Percentiles rank a stretch among this genome's conserved stretches.
These are phyloP conservation scores for Darksidea phi DNA, from an alignment of 495 filamentous ascomycete genomes.

Conservation along the genomic window DNA sequence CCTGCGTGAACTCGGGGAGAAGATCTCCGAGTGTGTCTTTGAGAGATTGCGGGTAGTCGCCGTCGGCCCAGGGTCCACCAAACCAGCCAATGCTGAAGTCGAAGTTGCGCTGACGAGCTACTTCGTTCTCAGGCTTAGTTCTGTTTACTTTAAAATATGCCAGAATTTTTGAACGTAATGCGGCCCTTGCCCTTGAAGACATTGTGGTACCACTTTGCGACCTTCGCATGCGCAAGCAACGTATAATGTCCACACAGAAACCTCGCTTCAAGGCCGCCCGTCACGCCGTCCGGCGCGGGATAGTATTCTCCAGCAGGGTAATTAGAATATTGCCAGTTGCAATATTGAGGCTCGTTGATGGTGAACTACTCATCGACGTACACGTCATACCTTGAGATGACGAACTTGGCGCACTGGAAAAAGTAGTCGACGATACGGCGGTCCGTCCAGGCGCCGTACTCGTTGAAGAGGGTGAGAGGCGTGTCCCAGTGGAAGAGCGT, in stretches of 20 bases:
- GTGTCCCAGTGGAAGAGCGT: constrained; percentile 53
- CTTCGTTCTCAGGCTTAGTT: constrained; percentile 38
- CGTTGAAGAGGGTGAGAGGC: constrained; percentile 47
- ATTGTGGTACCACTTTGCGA: constrained; percentile 48
- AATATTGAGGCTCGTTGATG: constrained; percentile 45
- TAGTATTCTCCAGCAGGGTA: constrained; percentile 44
- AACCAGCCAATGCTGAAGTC: constrained; percentile 37
- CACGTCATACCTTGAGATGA: constrained; percentile 46
- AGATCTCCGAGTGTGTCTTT: constrained; percentile 46
- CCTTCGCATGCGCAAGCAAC: constrained; percentile 46
- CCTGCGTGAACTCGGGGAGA: constrained; percentile 40
- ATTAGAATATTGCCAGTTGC: constrained; percentile 42
- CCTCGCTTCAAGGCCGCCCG: constrained; percentile 51
- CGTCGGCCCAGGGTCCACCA: constrained; percentile 39
- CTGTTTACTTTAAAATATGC: constrained; percentile 44
- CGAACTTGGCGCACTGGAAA: constrained; percentile 47
- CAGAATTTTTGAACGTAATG: constrained; percentile 47
- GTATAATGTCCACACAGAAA: constrained; percentile 47
- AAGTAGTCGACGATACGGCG: constrained; percentile 47
- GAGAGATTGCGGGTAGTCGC: constrained; percentile 46
- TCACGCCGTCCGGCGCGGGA: constrained; percentile 36
- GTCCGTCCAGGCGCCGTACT: constrained; percentile 48
- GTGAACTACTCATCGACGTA: constrained; percentile 48
- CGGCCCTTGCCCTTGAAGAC: constrained; percentile 46
- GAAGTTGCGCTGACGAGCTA: constrained; percentile 38